Conservation (phyloP, 257 asterid genomes). For the Craterostigma plantagineum region DNA sequence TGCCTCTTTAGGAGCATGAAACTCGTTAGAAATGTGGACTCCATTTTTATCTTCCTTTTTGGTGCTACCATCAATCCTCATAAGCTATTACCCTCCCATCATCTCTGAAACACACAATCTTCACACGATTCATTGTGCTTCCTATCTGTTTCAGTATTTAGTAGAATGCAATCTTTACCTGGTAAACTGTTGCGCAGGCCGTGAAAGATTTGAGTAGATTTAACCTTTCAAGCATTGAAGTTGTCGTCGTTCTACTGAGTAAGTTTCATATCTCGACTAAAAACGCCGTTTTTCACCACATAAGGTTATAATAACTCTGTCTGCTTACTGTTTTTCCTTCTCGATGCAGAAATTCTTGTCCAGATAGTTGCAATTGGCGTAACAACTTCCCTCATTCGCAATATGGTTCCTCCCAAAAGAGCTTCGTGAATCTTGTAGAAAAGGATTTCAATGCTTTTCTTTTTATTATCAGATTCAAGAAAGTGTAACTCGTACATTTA, state of each 20-base stretch:
- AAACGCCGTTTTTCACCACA: neutral
- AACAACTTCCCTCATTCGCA: slow-evolving; percentile 30
- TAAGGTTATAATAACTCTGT: slow-evolving; percentile 1
- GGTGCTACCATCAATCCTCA: too few relatives aligned
- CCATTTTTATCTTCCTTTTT: too few relatives aligned
- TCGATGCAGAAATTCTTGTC: slow-evolving; percentile 30
- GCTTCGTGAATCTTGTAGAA: slow-evolving; percentile 31
- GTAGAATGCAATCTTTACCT: too few relatives aligned
- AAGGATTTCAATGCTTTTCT: too few relatives aligned
- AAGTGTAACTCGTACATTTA: too few relatives aligned
- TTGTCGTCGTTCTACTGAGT: slow-evolving; percentile 34
- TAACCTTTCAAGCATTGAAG: slow-evolving; percentile 13
- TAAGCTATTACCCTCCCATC: too few relatives aligned
- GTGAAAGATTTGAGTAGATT: slow-evolving; percentile 28
- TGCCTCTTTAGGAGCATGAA: too few relatives aligned
- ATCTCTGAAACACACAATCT: too few relatives aligned
- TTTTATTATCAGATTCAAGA: too few relatives aligned
- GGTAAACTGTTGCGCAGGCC: slow-evolving; percentile 18
- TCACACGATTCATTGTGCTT: neutral
- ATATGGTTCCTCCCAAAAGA: slow-evolving; percentile 90
- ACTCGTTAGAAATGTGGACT: too few relatives aligned
- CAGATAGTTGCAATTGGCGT: slow-evolving; percentile 25
- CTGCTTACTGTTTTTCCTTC: too few relatives aligned
- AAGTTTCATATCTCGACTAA: slow-evolving; percentile 7
- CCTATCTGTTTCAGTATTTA: neutral